Conservation (phyloP, 371 early-diverging fungal genomes). For the Haplosporangium sp. region DNA sequence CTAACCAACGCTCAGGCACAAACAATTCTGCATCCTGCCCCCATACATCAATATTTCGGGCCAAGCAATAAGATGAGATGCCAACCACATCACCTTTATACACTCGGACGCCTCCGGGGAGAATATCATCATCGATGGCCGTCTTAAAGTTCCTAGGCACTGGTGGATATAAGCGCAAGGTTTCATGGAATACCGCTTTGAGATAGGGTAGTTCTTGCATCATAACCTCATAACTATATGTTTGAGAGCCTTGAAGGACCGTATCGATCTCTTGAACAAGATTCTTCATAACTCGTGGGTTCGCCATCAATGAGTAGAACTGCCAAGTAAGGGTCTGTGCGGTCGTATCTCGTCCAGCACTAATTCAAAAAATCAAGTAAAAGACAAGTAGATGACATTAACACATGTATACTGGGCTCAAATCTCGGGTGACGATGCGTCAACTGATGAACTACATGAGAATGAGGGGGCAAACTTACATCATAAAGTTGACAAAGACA, state of each 20-base stretch:
- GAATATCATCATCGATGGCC: slow-evolving; percentile 63
- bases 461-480: slow-evolving; percentile 8
- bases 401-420: slow-evolving; percentile 35
- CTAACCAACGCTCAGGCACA: slow-evolving; percentile 72
- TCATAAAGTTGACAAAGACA: slow-evolving; percentile 53
- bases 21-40: slow-evolving; percentile 70
- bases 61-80: slow-evolving; percentile 61
- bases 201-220: slow-evolving; percentile 43
- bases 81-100: slow-evolving; percentile 63
- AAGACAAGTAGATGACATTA: slow-evolving; percentile 70
- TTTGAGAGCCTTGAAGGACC: slow-evolving; percentile 21
- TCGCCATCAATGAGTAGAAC: slow-evolving; percentile 42
- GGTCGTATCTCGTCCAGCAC: slow-evolving; percentile 63
- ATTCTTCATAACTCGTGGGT: slow-evolving; percentile 41
- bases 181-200: slow-evolving; percentile 46
- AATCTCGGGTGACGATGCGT: not conserved
- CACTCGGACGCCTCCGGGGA: slow-evolving; percentile 74
- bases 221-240: slow-evolving; percentile 51
- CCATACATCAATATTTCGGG: slow-evolving; percentile 66
- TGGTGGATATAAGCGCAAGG: slow-evolving; percentile 36
- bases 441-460: not conserved
- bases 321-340: slow-evolving; percentile 59
- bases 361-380: slow-evolving; percentile 66
- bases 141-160: slow-evolving; percentile 40
- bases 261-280: slow-evolving; percentile 35